These are phyloP conservation scores for Botrytis paeoniae DNA, from an alignment of 2,329 filamentous ascomycete species.

Conservation along the genomic window DNA sequence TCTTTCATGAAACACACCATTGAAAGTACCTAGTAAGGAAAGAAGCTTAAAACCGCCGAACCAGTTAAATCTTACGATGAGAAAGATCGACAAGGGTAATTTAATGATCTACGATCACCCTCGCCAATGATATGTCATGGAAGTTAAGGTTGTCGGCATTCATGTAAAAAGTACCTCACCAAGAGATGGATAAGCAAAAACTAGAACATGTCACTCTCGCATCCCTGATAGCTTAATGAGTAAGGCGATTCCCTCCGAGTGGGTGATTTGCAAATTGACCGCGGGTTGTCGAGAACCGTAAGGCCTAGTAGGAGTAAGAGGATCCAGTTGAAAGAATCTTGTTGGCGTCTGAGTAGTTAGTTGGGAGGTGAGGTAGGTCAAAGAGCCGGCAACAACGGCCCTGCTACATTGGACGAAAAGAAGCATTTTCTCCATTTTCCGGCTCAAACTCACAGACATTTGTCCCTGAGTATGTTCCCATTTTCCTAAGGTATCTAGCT, in stretches of 20 bases:
- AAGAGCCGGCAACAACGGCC: slow-evolving; percentile 7
- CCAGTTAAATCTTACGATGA: neutral
- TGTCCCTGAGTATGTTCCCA: neutral
- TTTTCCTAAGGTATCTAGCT: neutral
- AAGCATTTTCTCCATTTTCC: neutral
- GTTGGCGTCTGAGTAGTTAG: neutral
- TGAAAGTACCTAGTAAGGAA: neutral
- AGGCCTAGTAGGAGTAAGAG: neutral
- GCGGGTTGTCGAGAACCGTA: neutral
- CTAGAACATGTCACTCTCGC: neutral
- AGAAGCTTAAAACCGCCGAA: neutral
- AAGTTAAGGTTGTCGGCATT: neutral
- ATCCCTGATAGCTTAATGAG: neutral
- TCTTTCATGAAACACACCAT: neutral
- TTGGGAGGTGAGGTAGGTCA: neutral
- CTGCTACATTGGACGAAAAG: neutral
- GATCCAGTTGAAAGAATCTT: neutral
- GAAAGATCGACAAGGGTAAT: neutral
- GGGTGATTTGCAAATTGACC: neutral
- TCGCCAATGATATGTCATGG: neutral
- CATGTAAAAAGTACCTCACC: neutral
- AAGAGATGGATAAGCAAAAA: neutral
- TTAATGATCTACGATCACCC: neutral
- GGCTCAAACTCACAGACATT: neutral
- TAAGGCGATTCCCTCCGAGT: neutral